phyloP scores from a whole-genome alignment of 306 rosid species.

The Malus sylvestris region DNA sequence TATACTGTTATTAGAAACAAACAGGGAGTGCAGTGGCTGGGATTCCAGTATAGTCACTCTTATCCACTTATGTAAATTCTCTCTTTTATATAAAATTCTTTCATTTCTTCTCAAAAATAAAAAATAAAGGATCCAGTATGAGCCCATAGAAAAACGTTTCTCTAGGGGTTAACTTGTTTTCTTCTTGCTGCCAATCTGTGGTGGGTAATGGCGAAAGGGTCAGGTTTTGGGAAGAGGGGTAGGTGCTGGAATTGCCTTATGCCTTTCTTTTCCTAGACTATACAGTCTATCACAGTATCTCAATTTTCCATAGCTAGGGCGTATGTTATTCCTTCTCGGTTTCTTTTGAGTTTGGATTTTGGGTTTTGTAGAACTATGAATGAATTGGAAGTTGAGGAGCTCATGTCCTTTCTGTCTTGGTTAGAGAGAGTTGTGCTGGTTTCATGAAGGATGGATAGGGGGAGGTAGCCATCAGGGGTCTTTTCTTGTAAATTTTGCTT shows the following conservation, averaged over 20 bases:
- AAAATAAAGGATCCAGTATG: fast-evolving
- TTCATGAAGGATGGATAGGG: too few relatives aligned
- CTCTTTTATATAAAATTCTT: too few relatives aligned
- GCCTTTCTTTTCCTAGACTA: not conserved
- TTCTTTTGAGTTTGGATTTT: not conserved
- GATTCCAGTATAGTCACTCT: not conserved
- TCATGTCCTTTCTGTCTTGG: too few relatives aligned
- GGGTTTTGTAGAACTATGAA: not conserved
- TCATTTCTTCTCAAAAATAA: too few relatives aligned
- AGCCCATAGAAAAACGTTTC: too few relatives aligned
- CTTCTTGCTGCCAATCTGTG: not conserved
- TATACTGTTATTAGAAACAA: not conserved
- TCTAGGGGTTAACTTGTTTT: not conserved
- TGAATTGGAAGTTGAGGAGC: not conserved
- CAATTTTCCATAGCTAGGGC: too few relatives aligned
- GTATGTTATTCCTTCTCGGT: too few relatives aligned
- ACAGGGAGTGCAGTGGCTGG: not conserved
- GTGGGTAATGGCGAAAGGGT: not conserved
- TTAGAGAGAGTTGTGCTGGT: too few relatives aligned
- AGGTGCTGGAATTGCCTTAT: not conserved
- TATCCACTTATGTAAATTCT: too few relatives aligned
- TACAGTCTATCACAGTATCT: not conserved
- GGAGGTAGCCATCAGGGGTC: too few relatives aligned
- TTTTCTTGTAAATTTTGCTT: too few relatives aligned
- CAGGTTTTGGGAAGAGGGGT: not conserved